A percentile compares a stretch with the other conserved stretches of the same genome.
Evolutionary conservation across 805 yeast genomes (phyloP).

Genomic region (Teunomyces gatunensis): DNA sequence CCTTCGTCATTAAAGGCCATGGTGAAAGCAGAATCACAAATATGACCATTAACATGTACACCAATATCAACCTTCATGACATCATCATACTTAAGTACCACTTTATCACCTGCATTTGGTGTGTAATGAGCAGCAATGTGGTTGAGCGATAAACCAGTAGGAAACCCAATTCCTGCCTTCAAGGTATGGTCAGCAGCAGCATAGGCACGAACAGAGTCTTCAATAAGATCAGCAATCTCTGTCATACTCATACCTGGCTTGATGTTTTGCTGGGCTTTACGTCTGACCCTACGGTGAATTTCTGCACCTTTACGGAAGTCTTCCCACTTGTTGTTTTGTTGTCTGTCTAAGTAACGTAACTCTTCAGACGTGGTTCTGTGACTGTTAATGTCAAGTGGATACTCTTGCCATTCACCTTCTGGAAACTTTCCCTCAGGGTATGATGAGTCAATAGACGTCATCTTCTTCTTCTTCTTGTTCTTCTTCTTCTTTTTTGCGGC

Average conservation of each 20-base stretch:
- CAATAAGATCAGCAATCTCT: slow-evolving; percentile 87
- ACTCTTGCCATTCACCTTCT: slow-evolving; percentile 84
- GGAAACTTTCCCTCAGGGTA: slow-evolving; percentile 77
- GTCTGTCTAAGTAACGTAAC: slow-evolving; percentile 71
- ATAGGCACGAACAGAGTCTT: slow-evolving; percentile 74
- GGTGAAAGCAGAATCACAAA: slow-evolving; percentile 94
- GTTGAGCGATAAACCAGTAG: slow-evolving; percentile 93
- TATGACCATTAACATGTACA: slow-evolving; percentile 91
- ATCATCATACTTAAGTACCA: slow-evolving; percentile 78
- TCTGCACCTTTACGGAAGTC: slow-evolving; percentile 96
- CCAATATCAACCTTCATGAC: slow-evolving; percentile 97
- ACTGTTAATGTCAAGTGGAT: slow-evolving; percentile 60
- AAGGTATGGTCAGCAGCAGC: slow-evolving; percentile 64
- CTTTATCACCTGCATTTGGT: slow-evolving; percentile 91
- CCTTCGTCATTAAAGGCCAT: slow-evolving; percentile 81
- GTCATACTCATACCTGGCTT: slow-evolving; percentile 92
- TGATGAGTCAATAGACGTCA: slow-evolving; percentile 61
- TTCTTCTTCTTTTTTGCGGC: slow-evolving; percentile 36
- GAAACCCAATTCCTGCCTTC: slow-evolving; percentile 91
- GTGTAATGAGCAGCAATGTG: slow-evolving; percentile 98
- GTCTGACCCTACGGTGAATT: slow-evolving; percentile 87
- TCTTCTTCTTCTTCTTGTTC: slow-evolving; percentile 46
- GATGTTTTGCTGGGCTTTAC: slow-evolving; percentile 67
- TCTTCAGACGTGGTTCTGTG: slow-evolving; percentile 86
- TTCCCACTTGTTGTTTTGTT: slow-evolving; percentile 64